Evolutionary conservation across 2,329 filamentous ascomycete species (phyloP), one percentile per base, ranked within the genome.

Genomic region (Fusarium euwallaceae): DNA sequence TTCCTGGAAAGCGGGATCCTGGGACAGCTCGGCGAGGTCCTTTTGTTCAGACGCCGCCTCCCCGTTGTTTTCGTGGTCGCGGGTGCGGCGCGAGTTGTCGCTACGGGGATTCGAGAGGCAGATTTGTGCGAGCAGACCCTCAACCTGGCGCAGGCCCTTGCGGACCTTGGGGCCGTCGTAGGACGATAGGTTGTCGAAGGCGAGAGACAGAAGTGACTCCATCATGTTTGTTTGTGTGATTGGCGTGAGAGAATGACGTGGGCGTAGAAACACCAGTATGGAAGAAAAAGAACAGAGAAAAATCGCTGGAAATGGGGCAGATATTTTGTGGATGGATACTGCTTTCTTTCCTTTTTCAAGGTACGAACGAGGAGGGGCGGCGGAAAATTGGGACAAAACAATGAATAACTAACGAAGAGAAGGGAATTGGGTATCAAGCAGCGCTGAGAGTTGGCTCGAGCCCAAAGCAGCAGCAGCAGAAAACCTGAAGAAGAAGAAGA

Each of bases 111-210:
- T 83, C 9, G 93, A 93, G 45, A 98, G 91, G 84, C 96, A 98
- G 85, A 98, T 97, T 84, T 98, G 95, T 24, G 96, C 96, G 61
- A 98, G 90, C 55, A 98, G 89, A 36, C 95, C 95, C 85, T 98
- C 96, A 74, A 98, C 95, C 85, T 98, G 96, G 76, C 95, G 93
- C 76, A 98, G 86, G 61, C 96, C 97, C 86, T 98, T 98, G 78
- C 95, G 93, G 81, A 98, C 94, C 86, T 98, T 98, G 82, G 89
- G 88, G 67, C 92, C 92, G 79, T 98, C 95, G 83, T 95, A 95
- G 59, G 95, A 98, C 71, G 95, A 97, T 75, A 98, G 92, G 84
- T 97, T 97, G 87, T 98, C 95, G 84, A 98, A 98, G 71, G 96
- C 95, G 82, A 97, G 92, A 53, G 95, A 97, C 66, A 98, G 88